Evolutionary conservation across 345 rosid species (phyloP).

Genomic region (Corchorus capsularis): DNA sequence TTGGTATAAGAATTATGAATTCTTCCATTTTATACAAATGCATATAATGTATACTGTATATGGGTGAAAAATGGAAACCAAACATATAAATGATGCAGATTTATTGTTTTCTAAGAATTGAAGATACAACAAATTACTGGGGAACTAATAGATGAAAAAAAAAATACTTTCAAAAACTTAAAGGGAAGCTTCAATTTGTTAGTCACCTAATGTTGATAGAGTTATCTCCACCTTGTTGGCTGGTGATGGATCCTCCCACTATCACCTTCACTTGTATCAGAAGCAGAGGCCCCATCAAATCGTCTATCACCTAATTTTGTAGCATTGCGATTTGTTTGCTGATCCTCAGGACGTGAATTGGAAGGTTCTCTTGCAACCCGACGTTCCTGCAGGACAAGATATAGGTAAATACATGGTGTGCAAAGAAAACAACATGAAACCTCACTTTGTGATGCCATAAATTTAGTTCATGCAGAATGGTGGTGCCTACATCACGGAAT

Average conservation of each 20-base stretch:
- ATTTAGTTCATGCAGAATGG: neutral
- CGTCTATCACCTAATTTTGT: conserved; percentile 33
- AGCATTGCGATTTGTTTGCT: conserved; percentile 27
- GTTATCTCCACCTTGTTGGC: conserved; percentile 48
- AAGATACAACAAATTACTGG: conserved; percentile 29
- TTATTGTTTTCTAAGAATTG: conserved; percentile 29
- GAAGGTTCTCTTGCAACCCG: conserved; percentile 45
- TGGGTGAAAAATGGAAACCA: conserved; percentile 12
- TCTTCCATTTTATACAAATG: conserved; percentile 35
- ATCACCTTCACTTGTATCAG: conserved; percentile 49
- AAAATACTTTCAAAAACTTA: neutral
- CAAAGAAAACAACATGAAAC: neutral
- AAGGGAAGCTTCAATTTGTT: conserved; percentile 19
- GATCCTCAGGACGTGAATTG: conserved; percentile 26
- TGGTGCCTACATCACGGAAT: conserved; percentile 64
- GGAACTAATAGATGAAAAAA: neutral
- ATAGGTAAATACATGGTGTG: neutral
- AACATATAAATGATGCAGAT: conserved; percentile 19
- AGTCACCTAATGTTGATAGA: conserved; percentile 42
- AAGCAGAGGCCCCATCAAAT: conserved; percentile 45
- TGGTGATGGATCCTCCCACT: conserved; percentile 39
- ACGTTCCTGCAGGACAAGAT: conserved; percentile 41
- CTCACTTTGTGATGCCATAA: neutral
- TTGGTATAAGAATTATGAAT: conserved; percentile 31
- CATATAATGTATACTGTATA: neutral